Evolutionary conservation across 495 filamentous ascomycete species (phyloP).

Genomic region (Neurospora pannonica): DNA sequence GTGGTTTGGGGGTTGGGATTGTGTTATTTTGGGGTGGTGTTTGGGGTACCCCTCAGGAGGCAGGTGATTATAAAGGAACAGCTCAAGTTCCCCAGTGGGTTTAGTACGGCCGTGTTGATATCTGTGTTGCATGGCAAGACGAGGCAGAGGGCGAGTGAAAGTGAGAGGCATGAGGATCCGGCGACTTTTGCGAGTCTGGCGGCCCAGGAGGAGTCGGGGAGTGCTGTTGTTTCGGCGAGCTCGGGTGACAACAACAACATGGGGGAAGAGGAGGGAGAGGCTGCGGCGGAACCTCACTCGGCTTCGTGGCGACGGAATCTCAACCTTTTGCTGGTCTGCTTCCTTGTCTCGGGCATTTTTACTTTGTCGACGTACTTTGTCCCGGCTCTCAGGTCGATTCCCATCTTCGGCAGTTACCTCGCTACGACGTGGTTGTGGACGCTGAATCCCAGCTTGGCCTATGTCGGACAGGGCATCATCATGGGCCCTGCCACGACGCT

Average conservation of each 20-base stretch:
- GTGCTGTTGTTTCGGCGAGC: background rate
- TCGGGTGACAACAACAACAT: conserved; percentile 2
- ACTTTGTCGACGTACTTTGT: conserved; percentile 91
- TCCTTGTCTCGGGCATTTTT: conserved; percentile 45
- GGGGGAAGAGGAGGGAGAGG: conserved; percentile 16
- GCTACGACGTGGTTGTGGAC: conserved; percentile 88
- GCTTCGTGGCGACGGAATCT: conserved; percentile 46
- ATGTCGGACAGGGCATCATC: conserved; percentile 77
- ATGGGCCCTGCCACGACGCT: conserved; percentile 91
- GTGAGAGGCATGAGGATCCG: background rate
- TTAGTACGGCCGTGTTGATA: conserved; percentile 91
- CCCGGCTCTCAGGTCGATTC: conserved; percentile 72
- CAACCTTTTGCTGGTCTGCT: conserved; percentile 40
- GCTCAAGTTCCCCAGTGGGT: conserved; percentile 87
- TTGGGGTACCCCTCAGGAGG: conserved; percentile 65
- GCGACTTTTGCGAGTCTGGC: conserved; percentile 21
- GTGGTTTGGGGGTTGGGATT: conserved; percentile 85
- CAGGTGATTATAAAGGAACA: conserved; percentile 91
- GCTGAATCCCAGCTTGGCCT: conserved; percentile 88
- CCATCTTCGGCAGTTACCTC: conserved; percentile 67
- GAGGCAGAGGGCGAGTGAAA: conserved; percentile 2
- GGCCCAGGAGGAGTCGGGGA: conserved; percentile 1
- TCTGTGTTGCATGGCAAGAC: conserved; percentile 66
- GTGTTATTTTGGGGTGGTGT: conserved; percentile 92
- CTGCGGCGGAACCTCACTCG: conserved; percentile 5